Base-by-base conservation (phyloP, 306 rosid genomes). In the Vicia faba region DNA sequence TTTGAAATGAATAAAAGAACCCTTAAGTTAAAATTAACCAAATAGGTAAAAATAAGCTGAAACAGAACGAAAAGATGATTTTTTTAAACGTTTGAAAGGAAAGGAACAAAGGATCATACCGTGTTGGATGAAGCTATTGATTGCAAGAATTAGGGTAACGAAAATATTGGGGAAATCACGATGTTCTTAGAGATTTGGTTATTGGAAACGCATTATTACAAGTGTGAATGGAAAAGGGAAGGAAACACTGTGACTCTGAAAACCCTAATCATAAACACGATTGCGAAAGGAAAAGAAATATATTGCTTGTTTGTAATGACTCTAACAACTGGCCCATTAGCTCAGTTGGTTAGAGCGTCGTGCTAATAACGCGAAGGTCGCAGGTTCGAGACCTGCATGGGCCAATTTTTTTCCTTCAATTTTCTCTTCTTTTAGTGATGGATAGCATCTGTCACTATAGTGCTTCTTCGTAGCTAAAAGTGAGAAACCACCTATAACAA, bases 261-360 rank as follows among this genome's bases (percentile, higher is more conserved):
- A 71, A 65, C 73, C 77, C 73, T 58, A 77, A 25, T 25, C 28
- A 2, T 0, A 51, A 62, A 23, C 16, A 41, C 4, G 23, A 14
- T 20, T 7, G 58, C 6, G 49, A 64, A 49, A 39, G 70, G 68
- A 2, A 0, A 0, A 0, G 0, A 0, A 16, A 8, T 48, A 16
- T 48, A 4, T 0, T 11, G 0, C 0, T 0, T 11, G 5, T 53
- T 3, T 8, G 10, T 4, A n/a, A 19, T 0, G 0, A 7, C 38
- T 33, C 8, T 9, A n/a, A 19, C 14, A 29, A 43, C 43, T 16
- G 48, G 48, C 48, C 48, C 48, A 43, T 43, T 43, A 43, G 48
- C 48, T 43, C 48, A 43, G 48, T 43, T 43, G 48, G 48, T 43
- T 43, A 43, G 48, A 43, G 48, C 48, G 16, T 43, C 7, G 48